Evolutionary conservation across 2,329 filamentous ascomycete species (phyloP).

Genomic region (Aspergillus carbonarius): DNA sequence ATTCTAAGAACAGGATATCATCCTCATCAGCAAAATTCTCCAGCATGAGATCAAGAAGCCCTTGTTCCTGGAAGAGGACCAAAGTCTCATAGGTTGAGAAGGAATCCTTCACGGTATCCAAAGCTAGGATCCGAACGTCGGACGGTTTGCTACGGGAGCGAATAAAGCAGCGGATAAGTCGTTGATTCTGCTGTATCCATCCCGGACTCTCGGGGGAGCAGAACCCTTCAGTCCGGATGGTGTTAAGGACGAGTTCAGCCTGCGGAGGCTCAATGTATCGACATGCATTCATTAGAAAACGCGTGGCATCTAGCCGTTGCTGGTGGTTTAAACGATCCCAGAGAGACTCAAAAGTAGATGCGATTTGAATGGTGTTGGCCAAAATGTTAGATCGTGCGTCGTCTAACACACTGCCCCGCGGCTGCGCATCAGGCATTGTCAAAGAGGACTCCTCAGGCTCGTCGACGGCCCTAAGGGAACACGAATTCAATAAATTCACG

Average conservation of each 20-base stretch:
- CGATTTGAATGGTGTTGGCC: conserved; percentile 39
- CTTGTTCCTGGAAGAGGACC: conserved; percentile 32
- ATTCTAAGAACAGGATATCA: conserved; percentile 40
- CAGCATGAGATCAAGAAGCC: conserved; percentile 34
- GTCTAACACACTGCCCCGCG: conserved; percentile 29
- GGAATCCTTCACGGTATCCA: conserved; percentile 42
- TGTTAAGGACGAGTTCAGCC: conserved; percentile 39
- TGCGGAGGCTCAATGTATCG: conserved; percentile 39
- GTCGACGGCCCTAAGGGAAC: conserved; percentile 35
- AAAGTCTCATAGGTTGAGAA: conserved; percentile 33
- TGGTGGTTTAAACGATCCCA: conserved; percentile 39
- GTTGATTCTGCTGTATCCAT: conserved; percentile 37
- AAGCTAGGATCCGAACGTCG: conserved; percentile 40
- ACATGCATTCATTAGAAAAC: conserved; percentile 38
- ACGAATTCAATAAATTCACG: conserved; percentile 34
- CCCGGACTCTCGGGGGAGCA: conserved; percentile 34
- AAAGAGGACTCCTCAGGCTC: conserved; percentile 24
- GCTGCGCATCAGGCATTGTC: conserved; percentile 24
- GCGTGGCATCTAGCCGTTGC: conserved; percentile 37
- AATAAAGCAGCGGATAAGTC: conserved; percentile 39
- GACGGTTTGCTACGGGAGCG: conserved; percentile 38
- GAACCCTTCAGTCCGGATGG: conserved; percentile 33
- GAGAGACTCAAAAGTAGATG: conserved; percentile 34
- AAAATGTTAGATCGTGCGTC: conserved; percentile 40
- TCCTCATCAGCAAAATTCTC: conserved; percentile 38